Base-by-base conservation (phyloP, 148 eudicot species). In the Camellia japonica region DNA sequence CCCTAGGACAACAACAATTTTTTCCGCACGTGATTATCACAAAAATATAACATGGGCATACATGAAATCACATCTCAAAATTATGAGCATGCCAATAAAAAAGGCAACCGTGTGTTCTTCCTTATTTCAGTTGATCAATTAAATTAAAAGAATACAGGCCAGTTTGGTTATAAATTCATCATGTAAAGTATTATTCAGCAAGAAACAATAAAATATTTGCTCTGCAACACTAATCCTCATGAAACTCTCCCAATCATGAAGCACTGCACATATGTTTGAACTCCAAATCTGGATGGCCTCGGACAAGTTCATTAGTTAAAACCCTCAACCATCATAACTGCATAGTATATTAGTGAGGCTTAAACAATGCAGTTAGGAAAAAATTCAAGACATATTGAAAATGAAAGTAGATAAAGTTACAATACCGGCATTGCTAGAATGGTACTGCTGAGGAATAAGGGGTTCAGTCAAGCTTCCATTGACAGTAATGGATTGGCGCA, bases 351-450 rank as follows among this genome's bases (percentile, higher is more conserved):
- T 49, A 71, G 42, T 12, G 51, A 9, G 62, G 54, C 55, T 52
- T 49, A 5, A 2, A 1, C 3, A 65, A 23, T 5, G 44, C 0
- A 65, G 8, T 38, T 65, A 30, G 19, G 1, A 9, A 20, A 62
- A 6, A 13, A 65, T 2, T 0, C 5, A 4, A 1, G 42, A 23
- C 0, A 72, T 8, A 30, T 52, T 54, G 20, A 14, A 54, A 30
- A 30, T n/a, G 46, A 23, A 54, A 73, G 62, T 41, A 14, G 47
- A 52, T 23, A 6, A 54, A 73, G 46, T 73, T 55, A 73, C 41
- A 73, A 30, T 55, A 71, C 75, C 75, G 20, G 58, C 41, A 20
- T 30, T 20, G 61, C 13, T 72, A 71, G 43, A 52, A 52, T 72
- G 77, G 82, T 18, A 63, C 63, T 19, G 15, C 64, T 23, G 23